Evolutionary conservation across 768 basidiomycete genomes (phyloP), one percentile per base, ranked within the genome.

Genomic region (Leucosporidium yakuticum): DNA sequence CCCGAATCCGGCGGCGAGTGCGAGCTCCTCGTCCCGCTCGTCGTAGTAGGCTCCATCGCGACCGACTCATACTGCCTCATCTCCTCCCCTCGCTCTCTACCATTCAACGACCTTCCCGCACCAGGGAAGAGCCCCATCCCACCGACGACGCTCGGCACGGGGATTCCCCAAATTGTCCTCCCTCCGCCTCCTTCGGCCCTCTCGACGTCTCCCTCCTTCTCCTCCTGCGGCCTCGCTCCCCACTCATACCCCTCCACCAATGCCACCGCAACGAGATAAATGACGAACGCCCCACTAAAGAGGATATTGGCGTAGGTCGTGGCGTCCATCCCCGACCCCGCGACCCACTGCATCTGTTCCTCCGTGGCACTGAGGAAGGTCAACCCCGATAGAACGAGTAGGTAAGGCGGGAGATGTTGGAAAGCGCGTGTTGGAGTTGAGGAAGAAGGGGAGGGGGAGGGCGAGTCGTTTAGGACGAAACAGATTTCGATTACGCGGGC

Each of bases 341-440:
- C 82, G 6, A 88, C 84, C 68, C 83, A 88, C 31, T 83, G 74
- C 34, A 95, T 80, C 77, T 95, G 90, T 79, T 97, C 93, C 76
- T 97, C 91, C 0, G 94, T 96, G 0, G 88, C 94, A 20, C 88
- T 89, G 85, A 95, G 91, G 82, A 97, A 96, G 23, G 91, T 79
- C 4, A 92, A 78, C 9, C 90, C 88, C 65, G 2, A 39, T n/a
- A 64, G 80, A 20, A 88, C 83, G 36, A 92, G 84, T 15, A 90
- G 78, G 77, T 91, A 91, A 55, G 93, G 89, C 12, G 92, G 85
- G n/a, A 94, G 77, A 77, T 93, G 90, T 69, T 90, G 84, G 81
- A 92, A 95, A 11, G 71, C 53, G 7, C n/a, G 25, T 0, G 69
- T 31, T 1, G 4, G 23, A 2, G 36, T n/a, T 8, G 49, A 5